Conservation (phyloP, 2,329 filamentous ascomycete species). For the Sclerotinia borealis region DNA sequence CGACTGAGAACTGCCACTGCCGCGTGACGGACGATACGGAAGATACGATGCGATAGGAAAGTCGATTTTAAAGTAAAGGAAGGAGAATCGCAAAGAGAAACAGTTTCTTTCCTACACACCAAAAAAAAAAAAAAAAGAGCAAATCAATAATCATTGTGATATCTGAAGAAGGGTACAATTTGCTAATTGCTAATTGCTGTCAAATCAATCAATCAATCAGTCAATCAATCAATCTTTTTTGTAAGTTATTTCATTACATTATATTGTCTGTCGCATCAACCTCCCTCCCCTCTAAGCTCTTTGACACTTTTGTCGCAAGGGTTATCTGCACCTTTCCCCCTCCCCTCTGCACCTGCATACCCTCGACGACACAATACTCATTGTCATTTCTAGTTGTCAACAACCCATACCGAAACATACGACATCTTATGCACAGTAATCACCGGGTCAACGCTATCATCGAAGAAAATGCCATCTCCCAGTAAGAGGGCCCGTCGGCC, state of each 20-base stretch:
- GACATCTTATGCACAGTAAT: slow-evolving; percentile 9
- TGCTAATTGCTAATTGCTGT: background rate
- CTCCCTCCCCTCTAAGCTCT: slow-evolving; percentile 9
- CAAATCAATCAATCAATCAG: background rate
- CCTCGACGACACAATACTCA: slow-evolving; percentile 9
- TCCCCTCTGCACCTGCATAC: slow-evolving; percentile 4
- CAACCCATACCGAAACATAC: background rate
- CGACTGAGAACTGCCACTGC: too few species aligned
- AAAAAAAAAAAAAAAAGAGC: too few species aligned
- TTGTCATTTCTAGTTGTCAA: slow-evolving; percentile 3
- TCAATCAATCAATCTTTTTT: slow-evolving; percentile 5
- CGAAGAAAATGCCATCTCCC: slow-evolving; percentile 36
- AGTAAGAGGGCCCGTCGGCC: slow-evolving; percentile 36
- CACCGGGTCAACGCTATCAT: slow-evolving; percentile 7
- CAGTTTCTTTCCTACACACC: background rate
- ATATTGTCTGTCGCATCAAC: background rate
- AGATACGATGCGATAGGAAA: background rate
- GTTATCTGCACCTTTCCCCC: slow-evolving; percentile 12
- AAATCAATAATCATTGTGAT: background rate
- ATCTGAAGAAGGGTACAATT: background rate
- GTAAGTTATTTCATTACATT: background rate
- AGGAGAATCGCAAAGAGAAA: slow-evolving; percentile 4
- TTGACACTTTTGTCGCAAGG: slow-evolving; percentile 22
- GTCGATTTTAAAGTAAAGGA: background rate
- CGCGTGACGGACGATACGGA: slow-evolving; percentile 11